These are phyloP conservation scores for Carex kokanica DNA, from an alignment of 176 grass and related monocot genomes.

Conservation along the genomic window DNA sequence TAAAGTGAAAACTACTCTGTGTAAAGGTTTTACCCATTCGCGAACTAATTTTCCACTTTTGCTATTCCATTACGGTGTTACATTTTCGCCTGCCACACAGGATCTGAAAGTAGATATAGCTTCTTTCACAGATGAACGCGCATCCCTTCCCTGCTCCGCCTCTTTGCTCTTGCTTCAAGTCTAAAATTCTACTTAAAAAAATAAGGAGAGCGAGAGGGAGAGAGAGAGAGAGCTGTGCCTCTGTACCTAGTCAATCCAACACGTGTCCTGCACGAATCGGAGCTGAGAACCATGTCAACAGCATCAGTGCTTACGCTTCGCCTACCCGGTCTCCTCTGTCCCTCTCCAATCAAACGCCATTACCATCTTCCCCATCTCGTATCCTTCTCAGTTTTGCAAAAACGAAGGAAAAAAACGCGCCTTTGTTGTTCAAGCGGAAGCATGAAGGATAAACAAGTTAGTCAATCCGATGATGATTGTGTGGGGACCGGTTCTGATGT, in stretches of 20 bases:
- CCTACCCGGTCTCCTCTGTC: neutral
- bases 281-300: constrained; percentile 29
- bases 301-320: constrained; percentile 23
- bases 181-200: neutral
- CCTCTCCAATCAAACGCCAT: neutral
- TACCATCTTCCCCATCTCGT: neutral
- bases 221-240: neutral
- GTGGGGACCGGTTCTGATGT: constrained; percentile 53
- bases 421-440: neutral
- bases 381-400: neutral
- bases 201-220: neutral
- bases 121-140: neutral
- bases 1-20: too few relatives aligned
- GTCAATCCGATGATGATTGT: constrained; percentile 35
- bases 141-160: neutral
- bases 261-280: neutral
- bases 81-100: neutral
- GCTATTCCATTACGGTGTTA: neutral
- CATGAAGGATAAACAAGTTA: constrained; percentile 16
- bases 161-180: neutral
- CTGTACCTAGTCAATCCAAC: neutral
- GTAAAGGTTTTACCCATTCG: too few relatives aligned
- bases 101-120: constrained; percentile 9
- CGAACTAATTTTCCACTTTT: neutral
- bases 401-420: neutral